Evolutionary conservation across 1,284 basidiomycete genomes (phyloP).

Genomic region (Puccinia novopanici): DNA sequence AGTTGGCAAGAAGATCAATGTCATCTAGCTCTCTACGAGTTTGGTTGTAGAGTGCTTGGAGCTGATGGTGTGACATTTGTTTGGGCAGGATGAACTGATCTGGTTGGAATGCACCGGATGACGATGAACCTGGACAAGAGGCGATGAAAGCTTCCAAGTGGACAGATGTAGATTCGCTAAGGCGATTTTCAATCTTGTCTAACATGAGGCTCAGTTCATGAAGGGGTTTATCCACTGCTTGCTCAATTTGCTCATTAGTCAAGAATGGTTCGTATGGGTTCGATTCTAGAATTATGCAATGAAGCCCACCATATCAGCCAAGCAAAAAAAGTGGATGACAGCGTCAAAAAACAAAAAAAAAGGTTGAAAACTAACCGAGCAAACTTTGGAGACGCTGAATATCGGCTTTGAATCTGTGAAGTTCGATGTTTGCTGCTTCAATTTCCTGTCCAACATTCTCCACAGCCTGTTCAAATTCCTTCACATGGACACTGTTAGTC

Average conservation of each 20-base stretch:
- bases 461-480: conserved; percentile 17
- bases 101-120: conserved; percentile 36
- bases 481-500: conserved; percentile 24
- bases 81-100: conserved; percentile 49
- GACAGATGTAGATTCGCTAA: conserved; percentile 23
- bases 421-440: neutral
- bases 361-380: conserved; percentile 32
- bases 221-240: conserved; percentile 20
- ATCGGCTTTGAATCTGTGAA: conserved; percentile 20
- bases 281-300: conserved; percentile 18
- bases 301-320: neutral
- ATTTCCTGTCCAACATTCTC: conserved; percentile 23
- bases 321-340: neutral
- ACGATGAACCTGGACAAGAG: conserved; percentile 35
- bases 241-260: conserved; percentile 21
- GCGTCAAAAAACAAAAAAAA: neutral
- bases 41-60: conserved; percentile 36
- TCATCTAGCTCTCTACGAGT: conserved; percentile 13
- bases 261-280: conserved; percentile 18
- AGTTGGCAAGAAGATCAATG: conserved; percentile 2
- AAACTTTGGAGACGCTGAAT: conserved; percentile 1
- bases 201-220: neutral
- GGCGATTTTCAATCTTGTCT: conserved; percentile 18
- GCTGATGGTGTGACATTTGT: conserved; percentile 47
- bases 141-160: conserved; percentile 37